phyloP scores from a whole-genome alignment of 2,329 filamentous ascomycete genomes.

The Microcera coccophila region DNA sequence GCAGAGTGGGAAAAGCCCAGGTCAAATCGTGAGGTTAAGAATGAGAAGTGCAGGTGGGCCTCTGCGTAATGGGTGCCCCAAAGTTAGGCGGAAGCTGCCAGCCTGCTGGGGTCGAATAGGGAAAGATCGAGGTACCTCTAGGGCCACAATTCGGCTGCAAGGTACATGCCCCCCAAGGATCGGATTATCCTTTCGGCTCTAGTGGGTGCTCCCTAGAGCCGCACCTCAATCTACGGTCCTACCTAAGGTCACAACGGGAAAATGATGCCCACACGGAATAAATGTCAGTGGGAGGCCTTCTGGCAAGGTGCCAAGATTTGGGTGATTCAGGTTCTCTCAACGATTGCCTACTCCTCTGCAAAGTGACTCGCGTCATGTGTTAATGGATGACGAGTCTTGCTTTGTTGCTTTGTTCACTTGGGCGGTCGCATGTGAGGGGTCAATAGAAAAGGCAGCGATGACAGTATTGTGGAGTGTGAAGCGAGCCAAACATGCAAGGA shows the following conservation, averaged over 20 bases:
- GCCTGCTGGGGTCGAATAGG: background rate
- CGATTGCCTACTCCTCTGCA: background rate
- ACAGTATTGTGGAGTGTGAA: no score
- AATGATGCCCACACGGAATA: constrained; percentile 2
- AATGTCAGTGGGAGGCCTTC: background rate
- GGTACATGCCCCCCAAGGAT: constrained; percentile 18
- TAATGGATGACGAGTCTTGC: background rate
- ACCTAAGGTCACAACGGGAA: no score
- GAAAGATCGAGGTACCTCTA: constrained; percentile 16
- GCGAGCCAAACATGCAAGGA: no score
- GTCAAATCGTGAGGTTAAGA: constrained; percentile 37
- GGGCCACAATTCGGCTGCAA: constrained; percentile 17
- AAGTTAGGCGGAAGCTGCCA: constrained; percentile 16
- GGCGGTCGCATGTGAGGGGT: no score
- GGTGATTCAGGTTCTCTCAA: background rate
- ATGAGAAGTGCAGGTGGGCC: constrained; percentile 36
- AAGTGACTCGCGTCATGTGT: background rate
- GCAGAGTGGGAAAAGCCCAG: constrained; percentile 30
- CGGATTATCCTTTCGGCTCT: constrained; percentile 26
- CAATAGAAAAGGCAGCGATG: no score
- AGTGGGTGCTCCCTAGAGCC: constrained; percentile 10
- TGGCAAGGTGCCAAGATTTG: background rate
- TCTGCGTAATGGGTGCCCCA: constrained; percentile 37
- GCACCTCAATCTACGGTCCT: no score
- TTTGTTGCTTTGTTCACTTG: background rate